Base-by-base conservation (phyloP, 1,284 basidiomycete genomes). In the Butyriboletus appendiculatus region DNA sequence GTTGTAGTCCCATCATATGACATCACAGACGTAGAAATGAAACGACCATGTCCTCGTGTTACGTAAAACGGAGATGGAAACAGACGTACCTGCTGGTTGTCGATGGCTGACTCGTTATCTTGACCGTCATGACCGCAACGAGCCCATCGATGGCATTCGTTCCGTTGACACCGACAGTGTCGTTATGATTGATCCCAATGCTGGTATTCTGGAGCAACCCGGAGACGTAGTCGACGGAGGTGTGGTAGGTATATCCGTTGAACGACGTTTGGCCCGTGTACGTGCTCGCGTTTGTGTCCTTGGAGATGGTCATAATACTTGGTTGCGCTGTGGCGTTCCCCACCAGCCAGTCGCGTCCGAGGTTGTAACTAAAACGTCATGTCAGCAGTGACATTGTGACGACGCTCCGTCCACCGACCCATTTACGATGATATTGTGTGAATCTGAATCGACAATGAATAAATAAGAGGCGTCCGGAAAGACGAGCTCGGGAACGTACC, bases 101-200 rank as follows among this genome's bases (percentile, higher is more conserved):
- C 9, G 60, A 38, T 4, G 85, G 83, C 26, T 64, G 62, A 34
- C 59, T 67, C 2, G 81, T 79, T 40, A 95, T 85, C 63, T 79
- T 83, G 46, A 96, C 88, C 0, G 85, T 86, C 60, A 96, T 64
- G 2, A 98, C 75, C 0, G 92, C 94, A 0, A 97, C 88, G 5
- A 94, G 76, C 0, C 96, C 95, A 67, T 98, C 95, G 6, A 88
- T 79, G 0, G 94, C 85, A 48, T 84, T 85, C 15, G 74, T 63
- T 2, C 83, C 85, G 39, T 81, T 67, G 11, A 78, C 72, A 20
- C 75, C 78, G 7, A 96, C 90, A 28, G 76, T 81, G 38, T 76
- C 47, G 57, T 81, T 81, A 69, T 94, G 93, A 67, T 97, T 97
- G 64, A 98, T 84, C 5, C 84, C 88, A 10, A 78, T 68, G 54